Evolutionary conservation across 768 basidiomycete genomes (phyloP), one percentile per base, ranked within the genome.

Genomic region (Panus rudis): DNA sequence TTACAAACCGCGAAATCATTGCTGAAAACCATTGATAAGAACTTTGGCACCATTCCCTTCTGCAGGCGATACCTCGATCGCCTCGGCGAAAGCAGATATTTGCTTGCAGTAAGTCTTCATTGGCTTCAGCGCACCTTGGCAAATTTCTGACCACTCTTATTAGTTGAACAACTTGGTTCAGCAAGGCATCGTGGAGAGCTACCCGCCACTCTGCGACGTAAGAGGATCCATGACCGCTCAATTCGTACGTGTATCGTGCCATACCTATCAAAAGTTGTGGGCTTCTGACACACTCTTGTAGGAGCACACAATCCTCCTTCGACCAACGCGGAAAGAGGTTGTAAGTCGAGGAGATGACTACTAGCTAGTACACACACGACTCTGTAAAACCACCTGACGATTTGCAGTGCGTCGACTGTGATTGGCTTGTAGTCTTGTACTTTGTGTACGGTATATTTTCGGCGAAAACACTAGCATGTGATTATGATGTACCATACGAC

Each of bases 21-120:
- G 16, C 70, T 98, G 23, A 85, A 82, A 52, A 79, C 81, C 4
- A 97, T 99, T 62, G 84, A 88, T 56, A 84, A 77, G 61, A 84
- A 88, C 63, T 99, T 99, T 60, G 93, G 92, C 22, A 94, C 94
- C 10, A 65, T 98, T 47, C 93, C 96, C 3, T 99, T 89, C 64
- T 97, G 94, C 63, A 78, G 93, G 53, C 74, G 96, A 48, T 99
- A 99, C 63, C 76, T 99, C 16, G 96, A 98, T 57, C 81, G 93
- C 20, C 67, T 72, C 4, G 96, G 96, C 12, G 92, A 97, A 68
- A 90, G 78, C 68, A 91, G 85, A 63, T 94, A 99, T 61, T 68
- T 98, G 16, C 69, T 97, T 30, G 94, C 89, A 45, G 90, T 96
- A 44, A 46, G 76, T 66, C 38, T 20, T 16, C 21, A 35, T 20